Base-by-base conservation (phyloP, 2,329 filamentous ascomycete genomes). In the Mycosphaerelloides madeirae region DNA sequence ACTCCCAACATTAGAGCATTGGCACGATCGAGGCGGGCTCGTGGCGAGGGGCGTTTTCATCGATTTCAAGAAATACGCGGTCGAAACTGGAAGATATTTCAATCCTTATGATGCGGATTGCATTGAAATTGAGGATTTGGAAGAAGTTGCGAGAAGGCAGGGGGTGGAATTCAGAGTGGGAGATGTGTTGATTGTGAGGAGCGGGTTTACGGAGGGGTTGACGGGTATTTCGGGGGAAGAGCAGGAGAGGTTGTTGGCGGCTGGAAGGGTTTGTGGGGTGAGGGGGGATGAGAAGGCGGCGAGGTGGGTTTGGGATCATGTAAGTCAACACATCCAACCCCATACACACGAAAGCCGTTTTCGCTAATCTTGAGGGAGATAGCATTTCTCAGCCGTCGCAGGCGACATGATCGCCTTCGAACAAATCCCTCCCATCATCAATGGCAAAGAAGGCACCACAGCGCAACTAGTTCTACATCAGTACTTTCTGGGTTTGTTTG, bases 51-150 rank as follows among this genome's bases (percentile, higher is more conserved):
- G 76, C 4, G 73, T 81, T 0, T 64, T 83, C 15, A 67, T 82
- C 39, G 79, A 82, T 57, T 80, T 74, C 42, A 70, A 68, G 38
- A 53, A 63, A 8, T 87, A 82, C 74, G 80, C 81, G 2, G 69
- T 70, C 14, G 65, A 66, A 29, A 72, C 80, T 35, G 74, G 73
- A 28, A 75, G 83, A 41, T 55, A 70, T 37, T 79, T 79, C 29
- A 73, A 83, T 46, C 66, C 79, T 1, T 72, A 76, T 50, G 79
- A 77, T 13, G 43, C 49, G 25, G 53, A 65, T 44, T 49, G 54
- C 29, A 77, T 81, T 38, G 64, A 73, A 0, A 56, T 74, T 1
- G 58, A 60, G 0, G 61, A 65, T 1, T 62, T 80, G 1, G 60
- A 72, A 38, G 61, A 67, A 18, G 66, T 78, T 7, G 72, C 72